phyloP scores from a whole-genome alignment of 371 early-diverging fungal genomes.

The Mucor sp. region DNA sequence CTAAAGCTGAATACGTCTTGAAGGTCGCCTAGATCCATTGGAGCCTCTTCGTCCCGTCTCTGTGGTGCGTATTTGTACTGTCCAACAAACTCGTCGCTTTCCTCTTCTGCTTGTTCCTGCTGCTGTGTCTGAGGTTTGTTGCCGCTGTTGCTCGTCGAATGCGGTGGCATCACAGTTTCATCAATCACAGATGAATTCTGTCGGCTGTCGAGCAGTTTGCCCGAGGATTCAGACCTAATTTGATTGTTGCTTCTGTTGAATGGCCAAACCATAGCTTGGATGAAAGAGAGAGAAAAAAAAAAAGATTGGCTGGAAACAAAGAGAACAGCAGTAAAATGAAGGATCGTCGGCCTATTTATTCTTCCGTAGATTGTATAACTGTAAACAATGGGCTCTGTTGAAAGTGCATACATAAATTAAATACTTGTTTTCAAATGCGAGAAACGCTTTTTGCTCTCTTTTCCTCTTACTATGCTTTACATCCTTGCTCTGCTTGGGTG shows the following conservation, averaged over 20 bases:
- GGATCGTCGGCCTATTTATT: background rate
- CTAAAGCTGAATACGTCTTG: slow-evolving; percentile 30
- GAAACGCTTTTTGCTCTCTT: background rate
- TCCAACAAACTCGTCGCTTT: slow-evolving; percentile 5
- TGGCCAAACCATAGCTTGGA: slow-evolving; percentile 12
- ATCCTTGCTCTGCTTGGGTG: background rate
- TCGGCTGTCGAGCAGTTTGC: background rate
- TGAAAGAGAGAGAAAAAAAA: background rate
- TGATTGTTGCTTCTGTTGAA: background rate
- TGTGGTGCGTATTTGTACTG: slow-evolving; percentile 16
- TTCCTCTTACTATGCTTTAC: background rate
- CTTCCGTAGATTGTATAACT: background rate
- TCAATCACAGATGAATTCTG: background rate
- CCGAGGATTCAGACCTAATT: background rate
- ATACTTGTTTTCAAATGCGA: background rate
- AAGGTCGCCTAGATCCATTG: slow-evolving; percentile 30
- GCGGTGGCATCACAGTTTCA: background rate
- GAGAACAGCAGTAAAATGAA: background rate
- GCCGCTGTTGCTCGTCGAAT: background rate
- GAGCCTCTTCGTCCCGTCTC: slow-evolving; percentile 19
- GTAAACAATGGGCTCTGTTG: background rate
- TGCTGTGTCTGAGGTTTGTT: slow-evolving; percentile 1
- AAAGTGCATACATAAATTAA: background rate
- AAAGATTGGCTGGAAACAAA: slow-evolving; percentile 1
- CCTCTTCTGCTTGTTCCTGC: background rate